Base-by-base conservation (phyloP, 164 flowering plant genomes). In the Malania oleifera region DNA sequence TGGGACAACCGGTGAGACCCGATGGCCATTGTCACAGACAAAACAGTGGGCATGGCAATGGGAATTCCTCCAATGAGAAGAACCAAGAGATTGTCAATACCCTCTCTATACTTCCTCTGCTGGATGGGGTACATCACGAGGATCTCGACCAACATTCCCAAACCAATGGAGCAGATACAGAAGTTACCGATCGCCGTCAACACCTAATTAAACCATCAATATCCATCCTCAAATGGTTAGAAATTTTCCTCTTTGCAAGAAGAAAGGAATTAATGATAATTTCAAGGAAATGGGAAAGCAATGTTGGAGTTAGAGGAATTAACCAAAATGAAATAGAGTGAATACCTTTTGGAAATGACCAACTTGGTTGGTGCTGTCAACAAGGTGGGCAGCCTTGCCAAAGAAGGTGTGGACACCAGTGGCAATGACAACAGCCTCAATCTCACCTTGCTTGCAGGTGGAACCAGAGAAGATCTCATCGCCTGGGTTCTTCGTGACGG, bases 11-110 rank as follows among this genome's bases (percentile, higher is more conserved):
- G 70, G 66, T 91, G 96, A 27, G 98, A 91, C 17, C 96, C 98
- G 61, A 91, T 88, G 56, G 97, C 97, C 97, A 90, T 90, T 11
- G 95, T 90, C 63, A 90, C 95, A 0, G 97, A 90, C 63, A 87
- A 77, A 9, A 90, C 97, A 0, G 97, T 90, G 0, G 97, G 97
- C 97, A 87, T 90, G 61, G 97, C 97, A 54, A 90, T 90, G 28
- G 97, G 97, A 44, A 91, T 91, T n/a, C 97, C 97, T 54, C 97
- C 96, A 39, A 87, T 91, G 59, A 91, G 84, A 41, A 87, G 80
- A 59, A 91, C 95, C 56, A 87, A 62, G 54, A 90, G 67, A 62
- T 87, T 90, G 67, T 90, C 95, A 54, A 90, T 87, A 7, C 95
- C 97, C 2, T 82, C 82, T 64, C 95, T 78, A 73, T 90, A 90